Evolutionary conservation across 208 protist genomes (phyloP), one percentile per base, ranked within the genome.

Genomic region (Acanthamoeba pearcei): DNA sequence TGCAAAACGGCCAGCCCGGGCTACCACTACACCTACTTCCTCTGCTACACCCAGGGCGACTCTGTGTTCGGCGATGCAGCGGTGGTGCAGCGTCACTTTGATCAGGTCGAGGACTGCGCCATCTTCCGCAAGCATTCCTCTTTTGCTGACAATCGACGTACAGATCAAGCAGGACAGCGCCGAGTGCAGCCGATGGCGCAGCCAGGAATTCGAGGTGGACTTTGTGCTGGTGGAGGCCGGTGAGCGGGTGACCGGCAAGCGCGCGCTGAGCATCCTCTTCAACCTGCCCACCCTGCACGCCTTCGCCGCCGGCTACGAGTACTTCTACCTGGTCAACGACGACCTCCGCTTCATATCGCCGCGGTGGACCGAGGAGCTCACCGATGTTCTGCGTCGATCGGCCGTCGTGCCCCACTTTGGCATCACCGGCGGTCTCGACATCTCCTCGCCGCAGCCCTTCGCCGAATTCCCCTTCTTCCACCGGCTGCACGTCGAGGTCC

Each of bases 261-360:
- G 82, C 5, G 82, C 49, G 55, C 51, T 89, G 46, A 89, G 82
- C 82, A 89, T 89, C 29, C 55, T 89, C 15, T 89, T 89, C 35
- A 89, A 89, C 51, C 5, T 89, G 46, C 82, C 82, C 82, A 89
- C 82, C 1, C 51, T 89, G 51, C 46, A 62, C 17, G 82, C 82
- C 51, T 89, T 60, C 55, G 82, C 82, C 82, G 51, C 55, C 1
- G 82, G 82, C 29, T 89, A 89, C 35, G 46, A 89, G 82, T 89
- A n/a, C 82, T 89, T 89, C 55, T 89, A 89, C 82, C 82, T 89
- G 22, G 60, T 89, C 46, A 89, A 89, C 82, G 82, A 89, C 24
- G 82, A 89, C 55, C 51, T 89, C 29, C 46, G 82, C 29, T 89
- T 89, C 35, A 49, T 89, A 8, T 66, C 82, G 27, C 13, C 82